phyloP scores from a whole-genome alignment of 1,284 basidiomycete species.

The Blastosporella zonata region DNA sequence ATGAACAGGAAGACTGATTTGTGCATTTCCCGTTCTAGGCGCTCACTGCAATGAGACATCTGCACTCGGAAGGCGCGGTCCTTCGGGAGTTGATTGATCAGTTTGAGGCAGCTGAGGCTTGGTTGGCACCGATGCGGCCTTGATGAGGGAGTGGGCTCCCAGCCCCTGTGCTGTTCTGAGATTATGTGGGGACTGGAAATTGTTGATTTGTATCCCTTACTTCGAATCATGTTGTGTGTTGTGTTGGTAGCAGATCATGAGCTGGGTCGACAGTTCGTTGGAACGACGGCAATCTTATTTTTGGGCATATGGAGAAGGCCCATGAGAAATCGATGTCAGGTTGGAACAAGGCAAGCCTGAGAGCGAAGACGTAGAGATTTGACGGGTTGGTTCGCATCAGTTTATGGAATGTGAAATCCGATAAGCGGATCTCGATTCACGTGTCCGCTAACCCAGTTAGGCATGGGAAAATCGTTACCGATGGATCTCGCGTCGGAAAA shows the following conservation, averaged over 20 bases:
- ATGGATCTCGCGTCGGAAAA: conserved; percentile 21
- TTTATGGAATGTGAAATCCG: conserved; percentile 19
- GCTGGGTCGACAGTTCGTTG: conserved; percentile 14
- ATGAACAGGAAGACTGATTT: conserved; percentile 15
- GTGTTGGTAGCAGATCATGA: conserved; percentile 15
- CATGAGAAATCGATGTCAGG: conserved; percentile 23
- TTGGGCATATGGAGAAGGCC: conserved; percentile 21
- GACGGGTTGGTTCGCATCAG: conserved; percentile 14
- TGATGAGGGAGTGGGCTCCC: conserved; percentile 29
- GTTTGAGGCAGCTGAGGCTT: conserved; percentile 92
- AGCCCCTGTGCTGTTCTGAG: not conserved
- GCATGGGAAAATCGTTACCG: conserved; percentile 30
- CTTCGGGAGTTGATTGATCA: conserved; percentile 84
- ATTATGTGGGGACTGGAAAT: conserved; percentile 1
- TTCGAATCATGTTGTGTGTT: conserved; percentile 15
- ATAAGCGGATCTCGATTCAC: conserved; percentile 32
- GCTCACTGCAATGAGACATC: conserved; percentile 82
- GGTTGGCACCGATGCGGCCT: conserved; percentile 89
- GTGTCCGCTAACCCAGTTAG: conserved; percentile 23
- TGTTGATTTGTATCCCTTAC: conserved; percentile 15
- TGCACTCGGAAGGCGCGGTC: conserved; percentile 81
- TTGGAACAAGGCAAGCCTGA: conserved; percentile 13
- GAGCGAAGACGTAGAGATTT: conserved; percentile 13
- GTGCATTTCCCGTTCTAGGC: conserved; percentile 49
- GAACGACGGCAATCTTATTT: conserved; percentile 18